Evolutionary conservation across 495 filamentous ascomycete species (phyloP).

Genomic region (Xylaria grammica): DNA sequence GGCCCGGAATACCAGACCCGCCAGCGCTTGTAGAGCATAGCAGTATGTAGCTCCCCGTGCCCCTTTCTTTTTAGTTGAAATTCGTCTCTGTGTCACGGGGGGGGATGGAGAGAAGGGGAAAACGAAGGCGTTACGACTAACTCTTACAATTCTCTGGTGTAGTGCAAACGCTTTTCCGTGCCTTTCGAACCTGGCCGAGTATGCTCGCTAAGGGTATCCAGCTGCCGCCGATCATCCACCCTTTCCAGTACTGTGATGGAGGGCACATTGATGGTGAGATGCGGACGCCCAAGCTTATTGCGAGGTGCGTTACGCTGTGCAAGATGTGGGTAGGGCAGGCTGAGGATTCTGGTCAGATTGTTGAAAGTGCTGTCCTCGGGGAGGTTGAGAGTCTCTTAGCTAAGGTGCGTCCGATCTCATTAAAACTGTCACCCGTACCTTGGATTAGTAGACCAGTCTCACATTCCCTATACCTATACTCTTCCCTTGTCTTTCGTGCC

Average conservation of each 20-base stretch:
- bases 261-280: neutral
- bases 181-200: constrained; percentile 44
- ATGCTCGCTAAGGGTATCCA: constrained; percentile 45
- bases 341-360: constrained; percentile 37
- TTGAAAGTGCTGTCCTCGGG: constrained; percentile 33
- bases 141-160: neutral
- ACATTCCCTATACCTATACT: too few species aligned
- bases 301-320: constrained; percentile 42
- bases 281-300: constrained; percentile 34
- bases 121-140: neutral
- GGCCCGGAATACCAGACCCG: neutral
- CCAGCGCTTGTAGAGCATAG: constrained; percentile 10
- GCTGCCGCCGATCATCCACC: constrained; percentile 43
- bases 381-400: constrained; percentile 39
- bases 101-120: neutral
- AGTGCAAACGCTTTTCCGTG: constrained; percentile 41
- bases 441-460: neutral
- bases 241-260: constrained; percentile 26
- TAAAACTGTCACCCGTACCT: neutral
- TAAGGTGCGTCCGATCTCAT: constrained; percentile 1
- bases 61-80: too few species aligned
- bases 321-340: constrained; percentile 49
- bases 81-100: too few species aligned
- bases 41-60: neutral
- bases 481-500: too few species aligned